Evolutionary conservation across 805 yeast genomes (phyloP).

Genomic region (Starmerella cellae): DNA sequence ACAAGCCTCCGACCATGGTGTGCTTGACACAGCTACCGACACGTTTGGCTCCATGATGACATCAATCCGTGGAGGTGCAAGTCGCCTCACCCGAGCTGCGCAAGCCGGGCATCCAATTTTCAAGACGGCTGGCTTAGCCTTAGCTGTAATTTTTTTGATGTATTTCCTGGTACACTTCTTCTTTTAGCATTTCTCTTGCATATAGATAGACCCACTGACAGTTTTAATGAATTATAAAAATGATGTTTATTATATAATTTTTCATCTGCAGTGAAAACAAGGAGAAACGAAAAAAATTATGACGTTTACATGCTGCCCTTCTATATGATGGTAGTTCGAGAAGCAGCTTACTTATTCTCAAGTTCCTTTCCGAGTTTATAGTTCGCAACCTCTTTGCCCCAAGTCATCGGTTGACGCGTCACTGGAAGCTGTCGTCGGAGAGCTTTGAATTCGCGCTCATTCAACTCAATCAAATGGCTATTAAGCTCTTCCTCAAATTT

Average conservation of each 20-base stretch:
- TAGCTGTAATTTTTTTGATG: constrained; percentile 41
- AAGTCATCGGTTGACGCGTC: constrained; percentile 78
- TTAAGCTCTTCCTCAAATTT: constrained; percentile 47
- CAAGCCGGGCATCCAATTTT: constrained; percentile 46
- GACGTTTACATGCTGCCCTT: too few species aligned
- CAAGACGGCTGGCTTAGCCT: constrained; percentile 45
- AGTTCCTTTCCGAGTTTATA: constrained; percentile 55
- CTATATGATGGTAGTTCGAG: too few species aligned
- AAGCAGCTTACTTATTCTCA: constrained; percentile 13
- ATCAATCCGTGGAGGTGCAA: constrained; percentile 40
- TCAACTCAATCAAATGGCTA: constrained; percentile 52
- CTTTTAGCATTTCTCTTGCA: constrained; percentile 23
- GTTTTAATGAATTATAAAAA: not conserved
- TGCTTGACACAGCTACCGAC: constrained; percentile 34
- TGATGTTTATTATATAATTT: too few species aligned
- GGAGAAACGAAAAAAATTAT: too few species aligned
- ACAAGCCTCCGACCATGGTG: constrained; percentile 41
- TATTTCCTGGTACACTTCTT: constrained; percentile 43
- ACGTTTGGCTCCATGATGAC: constrained; percentile 39
- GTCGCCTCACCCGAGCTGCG: constrained; percentile 42
- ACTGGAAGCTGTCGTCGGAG: constrained; percentile 86
- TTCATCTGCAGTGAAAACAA: too few species aligned
- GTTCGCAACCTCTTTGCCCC: constrained; percentile 90
- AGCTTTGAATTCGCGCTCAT: constrained; percentile 68
- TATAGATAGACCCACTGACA: too few species aligned